phyloP scores from a whole-genome alignment of 768 basidiomycete species.

The Pleurotus djamor region DNA sequence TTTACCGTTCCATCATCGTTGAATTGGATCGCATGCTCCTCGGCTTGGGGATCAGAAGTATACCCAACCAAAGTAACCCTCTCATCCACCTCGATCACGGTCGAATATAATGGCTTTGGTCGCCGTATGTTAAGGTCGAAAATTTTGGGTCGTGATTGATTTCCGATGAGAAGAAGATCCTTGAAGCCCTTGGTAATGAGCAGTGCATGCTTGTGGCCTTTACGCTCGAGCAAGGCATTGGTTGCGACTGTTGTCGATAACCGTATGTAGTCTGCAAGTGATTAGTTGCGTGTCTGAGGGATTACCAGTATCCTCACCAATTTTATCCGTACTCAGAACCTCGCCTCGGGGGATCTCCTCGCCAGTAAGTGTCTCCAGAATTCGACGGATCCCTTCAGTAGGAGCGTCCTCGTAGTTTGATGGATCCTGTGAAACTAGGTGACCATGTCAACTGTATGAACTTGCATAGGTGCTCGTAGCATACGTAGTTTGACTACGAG shows the following conservation, averaged over 20 bases:
- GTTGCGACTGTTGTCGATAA: constrained; percentile 95
- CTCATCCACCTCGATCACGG: constrained; percentile 80
- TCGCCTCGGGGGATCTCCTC: constrained; percentile 63
- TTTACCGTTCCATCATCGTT: constrained; percentile 65
- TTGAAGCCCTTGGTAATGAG: constrained; percentile 91
- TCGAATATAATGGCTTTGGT: constrained; percentile 71
- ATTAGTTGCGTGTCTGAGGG: too few species aligned
- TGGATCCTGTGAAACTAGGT: constrained; percentile 83
- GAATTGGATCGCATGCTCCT: constrained; percentile 75
- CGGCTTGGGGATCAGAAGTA: constrained; percentile 83
- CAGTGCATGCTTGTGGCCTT: constrained; percentile 89
- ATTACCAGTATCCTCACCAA: constrained; percentile 42
- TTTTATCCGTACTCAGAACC: constrained; percentile 74
- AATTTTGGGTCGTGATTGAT: constrained; percentile 92
- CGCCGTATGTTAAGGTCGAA: constrained; percentile 93
- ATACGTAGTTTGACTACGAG: constrained; percentile 86
- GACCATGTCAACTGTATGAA: neutral
- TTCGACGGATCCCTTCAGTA: constrained; percentile 88
- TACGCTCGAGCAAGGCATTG: constrained; percentile 92
- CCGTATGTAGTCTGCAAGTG: constrained; percentile 75
- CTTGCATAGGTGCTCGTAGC: neutral
- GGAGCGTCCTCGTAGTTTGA: constrained; percentile 90
- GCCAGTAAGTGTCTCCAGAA: constrained; percentile 77
- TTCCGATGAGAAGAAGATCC: constrained; percentile 90
- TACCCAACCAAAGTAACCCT: constrained; percentile 94